Percentiles rank a stretch among this genome's conserved stretches.
phyloP scores from a whole-genome alignment of 2,329 filamentous ascomycete genomes.

The Elsinoe batatas region DNA sequence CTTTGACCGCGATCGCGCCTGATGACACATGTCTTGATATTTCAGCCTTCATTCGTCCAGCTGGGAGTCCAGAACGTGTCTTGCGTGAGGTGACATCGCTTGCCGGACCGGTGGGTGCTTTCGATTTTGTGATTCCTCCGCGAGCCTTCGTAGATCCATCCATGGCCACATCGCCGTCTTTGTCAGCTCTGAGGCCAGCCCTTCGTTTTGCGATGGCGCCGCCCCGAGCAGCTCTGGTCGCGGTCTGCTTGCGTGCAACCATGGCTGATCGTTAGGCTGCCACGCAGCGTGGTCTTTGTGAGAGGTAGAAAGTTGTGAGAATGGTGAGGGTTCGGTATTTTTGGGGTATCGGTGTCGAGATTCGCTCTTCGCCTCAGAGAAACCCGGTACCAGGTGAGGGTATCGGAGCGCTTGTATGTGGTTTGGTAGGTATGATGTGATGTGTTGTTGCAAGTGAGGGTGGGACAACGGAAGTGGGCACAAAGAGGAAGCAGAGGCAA shows the following conservation, averaged over 20 bases:
- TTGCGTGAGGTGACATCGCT: conserved; percentile 17
- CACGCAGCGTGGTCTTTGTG: not conserved
- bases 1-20: conserved; percentile 21
- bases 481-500: no score
- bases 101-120: conserved; percentile 18
- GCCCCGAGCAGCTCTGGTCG: conserved; percentile 9
- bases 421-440: no score
- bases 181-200: conserved; percentile 34
- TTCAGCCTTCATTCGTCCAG: conserved; percentile 21
- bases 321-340: no score
- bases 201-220: conserved; percentile 17
- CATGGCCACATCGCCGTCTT: conserved; percentile 55
- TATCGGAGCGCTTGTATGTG: no score
- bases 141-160: conserved; percentile 33
- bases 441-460: no score
- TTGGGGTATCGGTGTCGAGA: no score
- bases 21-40: conserved; percentile 24
- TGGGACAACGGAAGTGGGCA: no score
- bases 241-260: conserved; percentile 5
- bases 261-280: not conserved
- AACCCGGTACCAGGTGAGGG: no score
- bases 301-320: not conserved
- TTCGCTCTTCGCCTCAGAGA: no score
- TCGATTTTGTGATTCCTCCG: conserved; percentile 22
- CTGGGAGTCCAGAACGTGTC: conserved; percentile 15